Evolutionary conservation across 768 basidiomycete species (phyloP).

Genomic region (Glaciozyma antarctica): DNA sequence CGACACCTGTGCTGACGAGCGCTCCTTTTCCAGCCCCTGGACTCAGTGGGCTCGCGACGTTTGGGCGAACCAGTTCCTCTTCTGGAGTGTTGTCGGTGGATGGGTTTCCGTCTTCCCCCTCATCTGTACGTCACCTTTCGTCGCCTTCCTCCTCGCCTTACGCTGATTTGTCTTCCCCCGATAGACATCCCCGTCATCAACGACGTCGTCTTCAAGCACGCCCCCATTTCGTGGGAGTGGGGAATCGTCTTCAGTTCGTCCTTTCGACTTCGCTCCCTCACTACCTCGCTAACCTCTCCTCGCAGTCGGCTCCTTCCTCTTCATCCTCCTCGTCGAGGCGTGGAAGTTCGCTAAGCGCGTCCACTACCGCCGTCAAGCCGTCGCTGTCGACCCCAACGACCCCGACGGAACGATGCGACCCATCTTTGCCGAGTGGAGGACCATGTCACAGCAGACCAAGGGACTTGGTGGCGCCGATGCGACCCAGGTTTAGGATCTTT

Average conservation of each 20-base stretch:
- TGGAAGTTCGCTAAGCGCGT: conserved; percentile 26
- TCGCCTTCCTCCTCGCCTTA: neutral
- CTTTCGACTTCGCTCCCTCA: neutral
- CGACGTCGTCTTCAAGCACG: conserved; percentile 40
- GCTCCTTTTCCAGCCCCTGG: conserved; percentile 1
- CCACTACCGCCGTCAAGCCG: conserved; percentile 12
- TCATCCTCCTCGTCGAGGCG: conserved; percentile 27
- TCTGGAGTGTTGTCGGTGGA: conserved; percentile 35
- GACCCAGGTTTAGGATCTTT: too few relatives aligned
- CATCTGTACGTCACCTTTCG: conserved; percentile 30
- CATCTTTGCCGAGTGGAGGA: conserved; percentile 19
- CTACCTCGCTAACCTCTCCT: neutral
- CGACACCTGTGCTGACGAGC: neutral
- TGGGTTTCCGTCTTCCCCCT: conserved; percentile 40
- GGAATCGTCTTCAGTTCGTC: conserved; percentile 37
- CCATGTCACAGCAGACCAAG: neutral
- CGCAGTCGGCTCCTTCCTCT: conserved; percentile 29
- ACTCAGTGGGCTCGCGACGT: conserved; percentile 20
- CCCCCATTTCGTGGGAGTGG: conserved; percentile 41
- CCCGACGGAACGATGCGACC: conserved; percentile 1
- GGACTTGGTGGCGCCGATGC: too few relatives aligned
- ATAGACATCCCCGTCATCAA: conserved; percentile 35
- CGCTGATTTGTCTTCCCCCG: neutral
- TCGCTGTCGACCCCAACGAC: neutral
- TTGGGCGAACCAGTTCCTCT: conserved; percentile 24